Evolutionary conservation across 331 rosid genomes (phyloP), one percentile per base, ranked within the genome.

Genomic region (Phaseolus coccineus): DNA sequence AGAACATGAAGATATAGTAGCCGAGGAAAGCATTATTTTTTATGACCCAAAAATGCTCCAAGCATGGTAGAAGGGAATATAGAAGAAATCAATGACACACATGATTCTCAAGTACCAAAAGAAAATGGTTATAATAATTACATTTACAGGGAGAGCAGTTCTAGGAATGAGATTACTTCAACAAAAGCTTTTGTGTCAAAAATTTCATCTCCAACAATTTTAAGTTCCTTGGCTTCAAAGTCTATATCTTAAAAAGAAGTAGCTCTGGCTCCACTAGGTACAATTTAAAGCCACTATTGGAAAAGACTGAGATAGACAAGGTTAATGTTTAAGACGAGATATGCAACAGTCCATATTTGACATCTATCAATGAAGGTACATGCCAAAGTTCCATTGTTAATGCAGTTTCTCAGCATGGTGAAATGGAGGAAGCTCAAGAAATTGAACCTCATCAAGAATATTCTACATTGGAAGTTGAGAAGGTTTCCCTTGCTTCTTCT

Each of bases 171-270:
- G 37, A 76, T 78, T 46, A 71, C 51, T 71, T 81, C 81, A 74
- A 80, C 81, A 37, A 91, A 84, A 89, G 66, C 76, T 69, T 58
- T 81, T 19, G 63, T 35, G 16, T 85, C 92, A 64, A 93, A 89
- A 84, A 71, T 68, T 76, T 67, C 84, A 14, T 73, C 92, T 69
- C 82, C 96, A 30, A 73, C 87, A 61, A 71, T 86, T 59, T 82
- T 85, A 73, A 80, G 89, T 69, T 65, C 94, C 58, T 81, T 93
- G 89, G 89, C 98, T 77, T 93, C 92, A 44, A 93, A 91, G 81
- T 89, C 94, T 81, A 52, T 93, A 80, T 91, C 99, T 52, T 95
- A 95, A 94, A 95, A 95, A 89, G 96, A 93, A 89, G 99, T 95
- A 55, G 99, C 98, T 75, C 69, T 89, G 83, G 96, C 99, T 63